Percentiles rank a stretch among this genome's conserved stretches.
phyloP scores from a whole-genome alignment of 495 filamentous ascomycete genomes.

The Penicillium pancosmium region DNA sequence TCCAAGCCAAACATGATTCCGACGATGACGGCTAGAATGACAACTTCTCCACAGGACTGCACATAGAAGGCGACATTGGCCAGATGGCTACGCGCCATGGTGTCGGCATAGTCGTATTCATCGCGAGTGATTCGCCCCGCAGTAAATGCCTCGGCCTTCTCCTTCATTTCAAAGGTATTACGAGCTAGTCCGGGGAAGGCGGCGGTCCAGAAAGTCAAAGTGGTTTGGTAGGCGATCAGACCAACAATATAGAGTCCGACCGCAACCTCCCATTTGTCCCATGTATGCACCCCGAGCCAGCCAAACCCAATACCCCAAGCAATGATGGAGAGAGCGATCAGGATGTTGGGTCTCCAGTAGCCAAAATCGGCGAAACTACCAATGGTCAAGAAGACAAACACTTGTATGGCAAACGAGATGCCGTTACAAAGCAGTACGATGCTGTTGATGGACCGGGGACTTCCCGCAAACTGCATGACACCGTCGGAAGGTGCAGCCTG shows the following conservation, averaged over 20 bases:
- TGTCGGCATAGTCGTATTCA: conserved; percentile 64
- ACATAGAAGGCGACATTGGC: conserved; percentile 65
- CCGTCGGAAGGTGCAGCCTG: conserved; percentile 56
- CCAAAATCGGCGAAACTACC: conserved; percentile 64
- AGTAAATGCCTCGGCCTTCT: conserved; percentile 54
- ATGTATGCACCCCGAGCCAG: conserved; percentile 62
- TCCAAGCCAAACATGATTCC: conserved; percentile 63
- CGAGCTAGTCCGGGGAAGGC: conserved; percentile 65
- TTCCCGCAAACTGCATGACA: conserved; percentile 53
- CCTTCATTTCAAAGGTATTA: conserved; percentile 56
- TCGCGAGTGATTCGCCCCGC: conserved; percentile 55
- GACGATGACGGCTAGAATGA: conserved; percentile 63
- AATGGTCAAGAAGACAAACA: conserved; percentile 60
- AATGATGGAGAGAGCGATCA: conserved; percentile 59
- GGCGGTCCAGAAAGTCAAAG: conserved; percentile 68
- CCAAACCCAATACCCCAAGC: conserved; percentile 65
- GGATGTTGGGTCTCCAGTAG: conserved; percentile 62
- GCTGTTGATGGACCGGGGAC: conserved; percentile 56
- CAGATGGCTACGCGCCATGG: conserved; percentile 61
- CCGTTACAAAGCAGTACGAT: conserved; percentile 65
- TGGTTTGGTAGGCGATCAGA: conserved; percentile 66
- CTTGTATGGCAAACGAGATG: conserved; percentile 65
- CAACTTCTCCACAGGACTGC: conserved; percentile 60
- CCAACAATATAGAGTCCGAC: conserved; percentile 64
- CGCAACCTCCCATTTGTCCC: conserved; percentile 57